Evolutionary conservation across 352 stramenopile species (phyloP), one percentile per base, ranked within the genome.

Genomic region (Globisporangium cystogenes): DNA sequence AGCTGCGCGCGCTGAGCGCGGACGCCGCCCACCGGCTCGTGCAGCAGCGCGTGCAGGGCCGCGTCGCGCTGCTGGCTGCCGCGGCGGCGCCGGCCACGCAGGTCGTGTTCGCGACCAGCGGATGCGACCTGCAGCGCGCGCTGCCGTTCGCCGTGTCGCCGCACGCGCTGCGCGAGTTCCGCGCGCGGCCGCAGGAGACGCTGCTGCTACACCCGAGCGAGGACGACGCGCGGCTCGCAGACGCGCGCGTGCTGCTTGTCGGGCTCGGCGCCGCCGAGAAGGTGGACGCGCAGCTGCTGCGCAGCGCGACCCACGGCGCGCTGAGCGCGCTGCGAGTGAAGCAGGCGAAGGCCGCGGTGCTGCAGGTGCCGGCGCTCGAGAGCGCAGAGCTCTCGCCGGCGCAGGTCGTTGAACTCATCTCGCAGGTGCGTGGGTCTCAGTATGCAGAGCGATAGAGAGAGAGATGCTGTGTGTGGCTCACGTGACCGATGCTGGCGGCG

Each of bases 241-340:
- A 66, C 55, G 68, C 85, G 39, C 83, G 81, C 44, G 68, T 86
- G 53, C 64, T 94, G 52, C 76, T 94, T 3, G 74, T 94, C 29
- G 83, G 83, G 11, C 74, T 94, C 23, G 83, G 83, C 47, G 74
- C 76, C 24, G 72, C 60, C 26, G 68, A 77, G 7, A 87, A 87
- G 48, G 63, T 94, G 39, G 73, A 76, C 44, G 77, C 84, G 51
- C 64, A 72, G 16, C 62, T 76, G 49, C 64, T 94, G 52, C 80
- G 83, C 21, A 70, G 84, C 37, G 81, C 81, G 26, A 86, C 78
- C 16, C 74, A 90, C 63, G 72, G 71, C 37, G 83, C 81, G 3
- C 42, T 94, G 39, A 74, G 62, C 20, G 48, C 58, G 1, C 49
- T 86, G 20, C 75, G 73, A 29, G 55, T 62, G 45, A 91, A 90